Base-by-base conservation (phyloP, 2,329 filamentous ascomycete species). In the Sporothrix protearum region DNA sequence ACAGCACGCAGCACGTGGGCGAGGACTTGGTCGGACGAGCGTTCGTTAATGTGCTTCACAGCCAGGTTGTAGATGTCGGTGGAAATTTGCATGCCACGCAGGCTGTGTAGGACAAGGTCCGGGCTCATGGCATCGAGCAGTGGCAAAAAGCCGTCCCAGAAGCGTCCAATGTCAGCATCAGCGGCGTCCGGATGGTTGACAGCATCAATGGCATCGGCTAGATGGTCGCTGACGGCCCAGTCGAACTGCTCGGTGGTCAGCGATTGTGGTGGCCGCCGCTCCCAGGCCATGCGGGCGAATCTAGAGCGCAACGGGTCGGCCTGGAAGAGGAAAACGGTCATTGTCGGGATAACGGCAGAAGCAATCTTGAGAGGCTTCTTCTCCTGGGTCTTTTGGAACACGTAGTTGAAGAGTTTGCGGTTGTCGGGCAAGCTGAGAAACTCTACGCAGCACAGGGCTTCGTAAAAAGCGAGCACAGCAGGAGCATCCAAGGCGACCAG, bases 291-390 rank as follows among this genome's bases (percentile, higher is more conserved):
- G 47, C 85, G 82, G 1, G 92, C 93, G 86, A 94, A 97, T 55
- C 84, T 82, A 51, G 85, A 85, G 68, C 92, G 88, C 64, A 83
- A 82, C 30, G 84, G 81, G 74, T 95, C 89, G 39, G 87, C 83
- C 75, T 92, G 90, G 77, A 97, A 97, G 1, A 97, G 85, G 76
- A 97, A 97, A 25, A 87, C 88, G 2, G 91, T 92, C 85, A 96
- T 93, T 14, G 93, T 92, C 1, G 95, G 94, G 2, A 96, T 86
- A 71, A 88, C 82, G 71, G 86, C 93, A 33, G 89, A 87, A 1
- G 89, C 88, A 33, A 97, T 85, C 77, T 91, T 93, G 22, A 97
- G 84, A n/a, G 89, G 88, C 76, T 88, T 93, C 77, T 91, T 94
- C 16, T 88, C 88, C 79, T 95, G 92, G 1, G 96, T 89, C 28